phyloP scores from a whole-genome alignment of 768 basidiomycete species.

The Lactarius sp. region DNA sequence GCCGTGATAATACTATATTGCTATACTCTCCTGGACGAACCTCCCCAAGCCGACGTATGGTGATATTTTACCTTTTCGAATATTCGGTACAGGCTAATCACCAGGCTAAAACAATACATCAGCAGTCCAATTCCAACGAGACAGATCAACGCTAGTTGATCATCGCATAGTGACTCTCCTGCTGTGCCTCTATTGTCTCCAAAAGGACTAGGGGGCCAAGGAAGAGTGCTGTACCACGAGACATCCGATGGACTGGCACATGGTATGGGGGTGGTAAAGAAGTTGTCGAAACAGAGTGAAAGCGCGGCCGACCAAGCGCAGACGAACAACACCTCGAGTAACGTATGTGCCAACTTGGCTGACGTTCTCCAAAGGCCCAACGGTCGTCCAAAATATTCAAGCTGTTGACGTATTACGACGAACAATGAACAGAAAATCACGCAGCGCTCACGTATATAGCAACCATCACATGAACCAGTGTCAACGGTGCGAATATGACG shows the following conservation, averaged over 20 bases:
- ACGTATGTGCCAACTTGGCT: slow-evolving; percentile 78
- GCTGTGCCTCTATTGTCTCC: slow-evolving; percentile 40
- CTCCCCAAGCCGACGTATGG: slow-evolving; percentile 23
- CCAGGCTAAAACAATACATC: slow-evolving; percentile 77
- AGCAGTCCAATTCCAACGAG: slow-evolving; percentile 73
- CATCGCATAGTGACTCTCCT: slow-evolving; percentile 61
- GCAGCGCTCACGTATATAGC: slow-evolving; percentile 71
- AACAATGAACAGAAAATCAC: slow-evolving; percentile 21
- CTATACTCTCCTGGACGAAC: slow-evolving; percentile 1
- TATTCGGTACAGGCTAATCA: slow-evolving; percentile 81
- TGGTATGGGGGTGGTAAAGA: slow-evolving; percentile 79
- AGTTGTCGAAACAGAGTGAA: slow-evolving; percentile 87
- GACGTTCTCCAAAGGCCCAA: slow-evolving; percentile 91
- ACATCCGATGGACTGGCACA: slow-evolving; percentile 58
- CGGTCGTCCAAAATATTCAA: slow-evolving; percentile 91
- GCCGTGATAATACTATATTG: neutral
- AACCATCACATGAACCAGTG: slow-evolving; percentile 77
- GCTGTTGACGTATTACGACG: slow-evolving; percentile 38
- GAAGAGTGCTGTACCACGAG: slow-evolving; percentile 70
- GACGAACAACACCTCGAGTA: slow-evolving; percentile 84
- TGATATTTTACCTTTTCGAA: slow-evolving; percentile 87
- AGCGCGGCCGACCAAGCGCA: slow-evolving; percentile 92
- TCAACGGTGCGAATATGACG: slow-evolving; percentile 80
- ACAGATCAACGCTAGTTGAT: slow-evolving; percentile 72
- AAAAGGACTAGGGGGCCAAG: slow-evolving; percentile 42